Evolutionary conservation across 2,329 filamentous ascomycete genomes (phyloP), one percentile per base, ranked within the genome.

Genomic region (Fusarium cyanostomum): DNA sequence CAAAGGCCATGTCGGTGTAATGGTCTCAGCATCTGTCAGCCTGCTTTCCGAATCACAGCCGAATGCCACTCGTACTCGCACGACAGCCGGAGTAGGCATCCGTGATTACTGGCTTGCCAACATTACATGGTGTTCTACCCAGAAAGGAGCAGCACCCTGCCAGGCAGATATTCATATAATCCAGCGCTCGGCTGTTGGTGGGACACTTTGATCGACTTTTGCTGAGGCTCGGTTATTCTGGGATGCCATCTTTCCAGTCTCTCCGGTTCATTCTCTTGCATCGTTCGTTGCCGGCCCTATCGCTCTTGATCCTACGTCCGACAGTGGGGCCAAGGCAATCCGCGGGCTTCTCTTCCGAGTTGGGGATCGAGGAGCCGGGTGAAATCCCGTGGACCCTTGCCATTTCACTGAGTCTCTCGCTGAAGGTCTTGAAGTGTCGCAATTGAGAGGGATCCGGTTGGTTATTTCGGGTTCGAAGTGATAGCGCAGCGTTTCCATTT

Each of bases 211-310:
- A 62, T 21, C 21, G 21, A 21, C 21, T 62, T 10, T 30, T 52
- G 39, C 16, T 15, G 27, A 59, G 48, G 49, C 59, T 63, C 49
- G 55, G 44, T 43, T 49, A 58, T 55, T 15, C 38, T 51, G 12
- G 27, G 27, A 50, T 53, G 33, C 10, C 31, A 18, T 51, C 43
- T 49, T 45, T 52, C 28, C 31, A 44, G 18, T 43, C 27, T 44
- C 41, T 59, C 68, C 66, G 59, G 46, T 62, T 59, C 62, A 52
- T 64, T 69, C 64, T 66, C 68, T 71, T 68, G 52, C 24, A 48
- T 59, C 41, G 33, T 52, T 66, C 48, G 41, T 53, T 49, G 50
- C 59, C 45, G 51, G 58, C 53, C 52, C 41, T 55, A 49, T 60
- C 45, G 41, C 45, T 54, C 57, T 41, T 64, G 45, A 44, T 59